Base-by-base conservation (phyloP, 1,284 basidiomycete species). In the Ceratobasidium sp. region DNA sequence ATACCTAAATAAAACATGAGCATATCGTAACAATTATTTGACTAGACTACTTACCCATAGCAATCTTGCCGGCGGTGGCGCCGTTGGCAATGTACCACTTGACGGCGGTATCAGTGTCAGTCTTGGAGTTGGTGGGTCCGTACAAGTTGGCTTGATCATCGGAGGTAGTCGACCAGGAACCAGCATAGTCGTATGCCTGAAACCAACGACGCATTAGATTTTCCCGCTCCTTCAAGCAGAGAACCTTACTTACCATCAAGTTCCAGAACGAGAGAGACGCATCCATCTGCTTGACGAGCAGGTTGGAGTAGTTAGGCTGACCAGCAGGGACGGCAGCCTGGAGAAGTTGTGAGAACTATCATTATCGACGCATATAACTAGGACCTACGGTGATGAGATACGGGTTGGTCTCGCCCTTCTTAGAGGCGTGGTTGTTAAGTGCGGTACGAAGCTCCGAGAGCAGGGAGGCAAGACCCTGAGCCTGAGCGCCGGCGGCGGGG, bases 121-220 rank as follows among this genome's bases (percentile, higher is more conserved):
- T 88, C 26, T 87, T 87, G 2, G 90, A 91, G 52, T 89, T 86
- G 0, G 85, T 84, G 5, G 91, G 91, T 61, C 90, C 91, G 82
- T 92, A 96, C 15, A 97, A 83, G 81, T 94, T 94, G 2, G 95
- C 94, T 84, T 96, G 94, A 83, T 97, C 92, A 70, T 94, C 94
- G 0, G 87, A 85, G 54, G 82, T 90, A 57, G 85, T 88, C 42
- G 90, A 81, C 92, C 92, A 94, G 5, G 91, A 90, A 2, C 92
- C 92, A 69, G 92, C 88, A 81, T 92, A 93, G 81, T 95, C 93
- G 80, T 95, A 95, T 7, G 92, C 91, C 92, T 93, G 26, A 28
- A 28, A 54, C 71, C 40, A 13, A 15, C 68, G 78, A 67, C 1
- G n/a, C n/a, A 80, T 52, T 79, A 77, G 77, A 44, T 17, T 13